These are phyloP conservation scores for Colletotrichum somersetense DNA, from an alignment of 2,329 filamentous ascomycete genomes.

Conservation along the genomic window DNA sequence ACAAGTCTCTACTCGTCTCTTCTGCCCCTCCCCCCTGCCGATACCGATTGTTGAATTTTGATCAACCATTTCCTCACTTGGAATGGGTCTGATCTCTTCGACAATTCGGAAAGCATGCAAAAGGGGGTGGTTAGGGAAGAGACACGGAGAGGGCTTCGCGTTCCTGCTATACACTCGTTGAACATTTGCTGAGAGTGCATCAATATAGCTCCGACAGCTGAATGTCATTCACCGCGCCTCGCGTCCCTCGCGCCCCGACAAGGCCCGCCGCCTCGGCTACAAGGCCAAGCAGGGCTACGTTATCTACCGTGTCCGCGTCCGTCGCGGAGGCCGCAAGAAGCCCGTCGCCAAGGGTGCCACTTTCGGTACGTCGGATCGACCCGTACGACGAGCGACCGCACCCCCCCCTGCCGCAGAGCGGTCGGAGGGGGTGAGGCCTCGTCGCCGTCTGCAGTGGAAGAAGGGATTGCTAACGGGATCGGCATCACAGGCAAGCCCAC, in stretches of 20 bases:
- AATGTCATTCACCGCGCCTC: slow-evolving; percentile 99
- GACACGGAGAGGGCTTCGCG: slow-evolving; percentile 51
- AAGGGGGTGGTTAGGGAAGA: background rate
- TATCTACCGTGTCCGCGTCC: slow-evolving; percentile 99
- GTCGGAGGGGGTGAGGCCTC: background rate
- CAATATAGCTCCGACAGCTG: slow-evolving; percentile 99
- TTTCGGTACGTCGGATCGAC: slow-evolving; percentile 78
- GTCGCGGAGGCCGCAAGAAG: slow-evolving; percentile 98
- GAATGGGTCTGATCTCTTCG: slow-evolving; percentile 14
- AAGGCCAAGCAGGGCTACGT: slow-evolving; percentile 99
- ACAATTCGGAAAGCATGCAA: slow-evolving; percentile 12
- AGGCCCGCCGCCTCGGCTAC: slow-evolving; percentile 99
- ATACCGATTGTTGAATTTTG: slow-evolving; percentile 11
- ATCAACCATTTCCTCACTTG: background rate
- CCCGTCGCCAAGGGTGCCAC: slow-evolving; percentile 98
- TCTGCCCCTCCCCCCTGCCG: slow-evolving; percentile 36
- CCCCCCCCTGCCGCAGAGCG: background rate
- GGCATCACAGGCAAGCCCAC: slow-evolving; percentile 89
- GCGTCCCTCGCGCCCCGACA: slow-evolving; percentile 98
- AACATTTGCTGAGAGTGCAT: slow-evolving; percentile 99
- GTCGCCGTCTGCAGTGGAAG: background rate
- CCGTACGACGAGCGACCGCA: background rate
- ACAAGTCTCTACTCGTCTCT: slow-evolving; percentile 43
- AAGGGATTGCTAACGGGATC: slow-evolving; percentile 43
- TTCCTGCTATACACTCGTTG: slow-evolving; percentile 98